Evolutionary conservation across 345 rosid genomes (phyloP).

Genomic region (Arabidopsis suecica): DNA sequence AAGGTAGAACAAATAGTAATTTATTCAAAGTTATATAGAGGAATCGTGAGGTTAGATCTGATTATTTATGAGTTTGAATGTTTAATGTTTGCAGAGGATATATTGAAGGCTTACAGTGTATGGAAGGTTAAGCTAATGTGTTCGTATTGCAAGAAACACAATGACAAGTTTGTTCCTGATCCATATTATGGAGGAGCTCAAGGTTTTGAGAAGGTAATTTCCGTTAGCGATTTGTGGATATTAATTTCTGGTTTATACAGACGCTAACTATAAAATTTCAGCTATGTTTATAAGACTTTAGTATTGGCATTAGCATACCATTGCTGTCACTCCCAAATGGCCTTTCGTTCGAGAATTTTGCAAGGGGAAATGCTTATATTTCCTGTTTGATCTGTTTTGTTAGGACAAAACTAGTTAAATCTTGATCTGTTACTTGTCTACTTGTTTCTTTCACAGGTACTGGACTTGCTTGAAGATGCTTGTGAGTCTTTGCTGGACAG

Average conservation of each 20-base stretch:
- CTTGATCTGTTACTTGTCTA: background rate
- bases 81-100: slow-evolving; percentile 60
- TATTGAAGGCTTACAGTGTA: slow-evolving; percentile 67
- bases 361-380: no score
- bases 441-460: slow-evolving; percentile 52
- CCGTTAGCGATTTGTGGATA: background rate
- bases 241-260: background rate
- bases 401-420: background rate
- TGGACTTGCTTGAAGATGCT: slow-evolving; percentile 90
- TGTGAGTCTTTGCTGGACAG: slow-evolving; percentile 86
- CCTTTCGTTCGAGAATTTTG: background rate
- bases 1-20: slow-evolving; percentile 43
- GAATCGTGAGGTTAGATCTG: slow-evolving; percentile 11
- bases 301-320: background rate
- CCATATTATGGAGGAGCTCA: slow-evolving; percentile 93
- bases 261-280: background rate
- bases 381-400: slow-evolving; percentile 17
- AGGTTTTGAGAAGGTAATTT: slow-evolving; percentile 89
- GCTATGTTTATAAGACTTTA: background rate
- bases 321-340: background rate
- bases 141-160: slow-evolving; percentile 86
- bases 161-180: slow-evolving; percentile 85
- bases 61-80: background rate
- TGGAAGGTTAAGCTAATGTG: slow-evolving; percentile 98
- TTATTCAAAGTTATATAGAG: background rate